Base-by-base conservation (phyloP, 352 stramenopile genomes). In the Phytophthora ohioensis region DNA sequence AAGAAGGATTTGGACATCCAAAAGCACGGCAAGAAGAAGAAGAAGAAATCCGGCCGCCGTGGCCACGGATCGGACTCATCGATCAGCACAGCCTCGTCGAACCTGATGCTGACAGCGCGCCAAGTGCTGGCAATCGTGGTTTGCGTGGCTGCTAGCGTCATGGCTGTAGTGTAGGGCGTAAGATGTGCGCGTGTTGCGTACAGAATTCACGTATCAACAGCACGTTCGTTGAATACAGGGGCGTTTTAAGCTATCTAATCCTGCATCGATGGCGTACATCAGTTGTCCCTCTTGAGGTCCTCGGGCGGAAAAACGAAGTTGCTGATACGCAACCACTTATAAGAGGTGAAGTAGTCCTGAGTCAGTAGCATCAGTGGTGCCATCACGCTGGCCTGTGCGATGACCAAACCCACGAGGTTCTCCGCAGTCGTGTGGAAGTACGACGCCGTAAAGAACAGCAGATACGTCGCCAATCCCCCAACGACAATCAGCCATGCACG, bases 361-460 rank as follows among this genome's bases (percentile, higher is more conserved):
- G 81, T 80, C 45, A 94, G 34, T 51, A 93, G 52, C 49, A 86
- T 83, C 41, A 94, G 70, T 46, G 87, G 87, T 30, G 72, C 10
- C 85, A 94, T 93, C 21, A 92, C 70, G 48, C 54, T 80, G 8
- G 56, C 55, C 57, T 94, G 85, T 5, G 73, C 83, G 45, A 92
- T 80, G 9, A 88, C 17, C 41, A 94, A 55, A 8, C 64, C 87
- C 21, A 93, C 65, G 2, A 91, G 41, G 62, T 92, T 94, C 57
- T 94, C 87, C 43, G 73, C 56, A 34, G 82, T 68, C 57, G 78
- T 85, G 77, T 94, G 87, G 75, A 93, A 94, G 67, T 77, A 91
- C 27, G 76, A 78, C 0, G 79, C 72, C 34, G 87, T 92, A 74
- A 88, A 90, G 72, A 89, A 91, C 3, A 92, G 76, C 62, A 83